phyloP scores from a whole-genome alignment of 129 eudicot genomes.

The Tagetes erecta region DNA sequence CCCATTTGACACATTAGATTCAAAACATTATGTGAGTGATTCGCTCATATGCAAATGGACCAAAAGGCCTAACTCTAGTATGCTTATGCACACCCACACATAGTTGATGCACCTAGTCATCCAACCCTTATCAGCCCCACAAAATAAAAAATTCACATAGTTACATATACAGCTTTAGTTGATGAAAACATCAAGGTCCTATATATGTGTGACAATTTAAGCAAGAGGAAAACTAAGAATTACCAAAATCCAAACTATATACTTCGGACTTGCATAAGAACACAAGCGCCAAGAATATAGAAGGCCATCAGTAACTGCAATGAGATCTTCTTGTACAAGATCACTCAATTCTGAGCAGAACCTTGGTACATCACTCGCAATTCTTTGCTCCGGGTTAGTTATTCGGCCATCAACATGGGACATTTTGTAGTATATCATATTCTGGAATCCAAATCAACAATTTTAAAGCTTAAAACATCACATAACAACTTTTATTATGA shows the following conservation, averaged over 20 bases:
- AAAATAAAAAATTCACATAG: constrained; percentile 1
- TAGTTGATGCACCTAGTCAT: constrained; percentile 5
- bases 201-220: neutral
- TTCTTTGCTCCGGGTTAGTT: constrained; percentile 92
- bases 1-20: neutral
- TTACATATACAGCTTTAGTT: constrained; percentile 11
- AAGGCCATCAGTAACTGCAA: constrained; percentile 89
- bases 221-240: constrained; percentile 11
- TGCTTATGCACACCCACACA: neutral
- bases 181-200: constrained; percentile 17
- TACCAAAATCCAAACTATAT: constrained; percentile 96
- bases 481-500: neutral
- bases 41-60: neutral
- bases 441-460: constrained; percentile 52
- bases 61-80: neutral
- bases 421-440: constrained; percentile 97
- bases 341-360: constrained; percentile 97
- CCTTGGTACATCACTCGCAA: constrained; percentile 95
- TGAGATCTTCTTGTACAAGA: constrained; percentile 97
- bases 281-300: constrained; percentile 97
- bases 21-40: neutral
- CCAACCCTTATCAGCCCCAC: constrained; percentile 4
- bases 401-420: constrained; percentile 98
- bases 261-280: constrained; percentile 99
- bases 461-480: constrained; percentile 9